Conservation (phyloP, 2,329 filamentous ascomycete species). For the Furcasterigmium sp. region DNA sequence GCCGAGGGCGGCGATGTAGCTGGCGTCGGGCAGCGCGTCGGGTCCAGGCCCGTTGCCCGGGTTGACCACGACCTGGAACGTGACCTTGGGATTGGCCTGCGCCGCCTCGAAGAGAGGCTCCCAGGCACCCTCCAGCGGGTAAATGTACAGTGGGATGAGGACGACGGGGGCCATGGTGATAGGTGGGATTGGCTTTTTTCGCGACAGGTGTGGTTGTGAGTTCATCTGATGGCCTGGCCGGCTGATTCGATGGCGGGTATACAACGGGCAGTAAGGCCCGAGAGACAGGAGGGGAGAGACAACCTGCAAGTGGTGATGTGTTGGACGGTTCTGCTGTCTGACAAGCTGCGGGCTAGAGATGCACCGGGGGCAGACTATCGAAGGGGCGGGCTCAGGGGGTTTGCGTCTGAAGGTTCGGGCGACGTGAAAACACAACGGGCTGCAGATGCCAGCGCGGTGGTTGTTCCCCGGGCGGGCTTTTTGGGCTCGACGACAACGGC, state of each 20-base stretch:
- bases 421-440: too few species aligned
- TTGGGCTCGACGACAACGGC: too few species aligned
- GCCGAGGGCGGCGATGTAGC: slow-evolving; percentile 18
- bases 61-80: slow-evolving; percentile 24
- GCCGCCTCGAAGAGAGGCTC: slow-evolving; percentile 20
- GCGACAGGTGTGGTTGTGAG: too few species aligned
- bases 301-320: too few species aligned
- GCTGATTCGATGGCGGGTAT: not conserved
- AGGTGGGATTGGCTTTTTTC: not conserved
- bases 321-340: too few species aligned
- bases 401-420: not conserved
- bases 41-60: slow-evolving; percentile 23
- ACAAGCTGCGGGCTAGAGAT: not conserved
- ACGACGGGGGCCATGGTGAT: slow-evolving; percentile 14
- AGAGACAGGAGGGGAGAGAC: not conserved
- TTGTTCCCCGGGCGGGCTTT: too few species aligned
- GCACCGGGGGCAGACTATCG: not conserved
- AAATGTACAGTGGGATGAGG: slow-evolving; percentile 26
- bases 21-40: slow-evolving; percentile 17
- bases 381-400: not conserved
- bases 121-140: slow-evolving; percentile 21
- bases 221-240: not conserved
- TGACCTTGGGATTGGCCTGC: slow-evolving; percentile 13
- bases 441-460: too few species aligned
- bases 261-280: not conserved